Base-by-base conservation (phyloP, 768 basidiomycete species). In the Crucibulum laeve region DNA sequence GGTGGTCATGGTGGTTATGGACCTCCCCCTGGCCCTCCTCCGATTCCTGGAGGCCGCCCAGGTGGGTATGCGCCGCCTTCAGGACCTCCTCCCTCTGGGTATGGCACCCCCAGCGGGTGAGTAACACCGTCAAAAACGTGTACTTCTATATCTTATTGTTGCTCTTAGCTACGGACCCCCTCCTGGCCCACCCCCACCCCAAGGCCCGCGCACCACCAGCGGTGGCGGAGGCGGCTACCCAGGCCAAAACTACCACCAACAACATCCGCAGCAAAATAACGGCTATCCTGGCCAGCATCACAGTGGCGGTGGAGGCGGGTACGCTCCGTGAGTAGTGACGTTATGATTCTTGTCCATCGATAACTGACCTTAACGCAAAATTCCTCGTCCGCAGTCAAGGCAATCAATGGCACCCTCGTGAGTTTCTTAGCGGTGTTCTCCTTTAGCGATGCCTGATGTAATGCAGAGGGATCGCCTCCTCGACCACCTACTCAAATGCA, bases 401-500 rank as follows among this genome's bases (percentile, higher is more conserved):
- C 38, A 53, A 54, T 33, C 48, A 48, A 14, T 57, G 53, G 23
- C 56, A 51, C 26, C 50, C 58, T 32, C 48, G 56, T 52, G 39
- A 40, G 55, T 33, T 33, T 36, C 2, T 21, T 8, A 15, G 4
- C 26, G 4, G 13, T 1, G 8, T 10, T 38, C 14, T 43, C 53
- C 25, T 47, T 47, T 21, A 44, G 48, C n/a, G 53, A 45, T 40
- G 39, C 23, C 6, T 32, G 45, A 25, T 25, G 42, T 42, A 18
- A 18, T 47, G 28, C 13, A 52, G 64, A 56, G 19, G 63, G 71
- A 0, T 69, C 74, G 25, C 78, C 80, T 36, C 70, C 67, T 5
- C 68, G 60, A 55, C 82, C 84, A 11, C 82, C 84, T 1, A 52
- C 66, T 3, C 67, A 74, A 33, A 63, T 73, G 22, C 87, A 90